Percentiles rank a stretch among this genome's conserved stretches.
Evolutionary conservation across 2,329 filamentous ascomycete genomes (phyloP).

Genomic region (Neospermospora avenae): DNA sequence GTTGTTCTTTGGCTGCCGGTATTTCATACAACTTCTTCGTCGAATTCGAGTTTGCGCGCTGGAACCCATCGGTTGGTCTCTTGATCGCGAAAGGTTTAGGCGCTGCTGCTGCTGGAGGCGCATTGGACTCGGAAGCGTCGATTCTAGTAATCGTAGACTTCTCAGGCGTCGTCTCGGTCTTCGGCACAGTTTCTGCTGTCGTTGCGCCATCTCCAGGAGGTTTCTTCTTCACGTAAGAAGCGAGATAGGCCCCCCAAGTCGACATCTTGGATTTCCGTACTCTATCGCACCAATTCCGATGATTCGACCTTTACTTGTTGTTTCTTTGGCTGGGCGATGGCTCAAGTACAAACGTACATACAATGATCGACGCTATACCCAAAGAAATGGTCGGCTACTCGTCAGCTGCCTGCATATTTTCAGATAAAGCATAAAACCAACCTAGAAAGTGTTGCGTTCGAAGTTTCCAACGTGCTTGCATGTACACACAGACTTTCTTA

Average conservation of each 20-base stretch:
- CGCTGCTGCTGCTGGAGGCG: not conserved
- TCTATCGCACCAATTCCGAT: not conserved
- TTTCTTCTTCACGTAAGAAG: slow-evolving; percentile 15
- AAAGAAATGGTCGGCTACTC: not conserved
- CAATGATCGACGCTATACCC: not conserved
- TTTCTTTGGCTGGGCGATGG: not conserved
- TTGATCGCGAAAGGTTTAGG: not conserved
- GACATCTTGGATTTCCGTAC: slow-evolving; percentile 4
- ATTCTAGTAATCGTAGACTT: not conserved
- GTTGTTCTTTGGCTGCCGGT: not conserved
- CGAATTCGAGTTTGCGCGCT: not conserved
- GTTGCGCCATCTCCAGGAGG: not conserved
- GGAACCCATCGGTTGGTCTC: slow-evolving; percentile 1
- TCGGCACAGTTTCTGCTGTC: not conserved
- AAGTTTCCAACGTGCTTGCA: slow-evolving; percentile 1
- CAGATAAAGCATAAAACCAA: not conserved
- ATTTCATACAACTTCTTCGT: slow-evolving; percentile 12
- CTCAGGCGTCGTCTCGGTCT: not conserved
- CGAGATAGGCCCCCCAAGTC: slow-evolving; percentile 10
- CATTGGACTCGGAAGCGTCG: not conserved
- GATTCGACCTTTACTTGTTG: not conserved
- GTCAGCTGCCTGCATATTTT: not conserved
- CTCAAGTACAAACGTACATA: not conserved
- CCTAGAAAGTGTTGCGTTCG: not conserved
- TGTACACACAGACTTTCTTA: not conserved